Evolutionary conservation across 2,329 filamentous ascomycete species (phyloP), one percentile per base, ranked within the genome.

Genomic region (Cytospora leucostoma): DNA sequence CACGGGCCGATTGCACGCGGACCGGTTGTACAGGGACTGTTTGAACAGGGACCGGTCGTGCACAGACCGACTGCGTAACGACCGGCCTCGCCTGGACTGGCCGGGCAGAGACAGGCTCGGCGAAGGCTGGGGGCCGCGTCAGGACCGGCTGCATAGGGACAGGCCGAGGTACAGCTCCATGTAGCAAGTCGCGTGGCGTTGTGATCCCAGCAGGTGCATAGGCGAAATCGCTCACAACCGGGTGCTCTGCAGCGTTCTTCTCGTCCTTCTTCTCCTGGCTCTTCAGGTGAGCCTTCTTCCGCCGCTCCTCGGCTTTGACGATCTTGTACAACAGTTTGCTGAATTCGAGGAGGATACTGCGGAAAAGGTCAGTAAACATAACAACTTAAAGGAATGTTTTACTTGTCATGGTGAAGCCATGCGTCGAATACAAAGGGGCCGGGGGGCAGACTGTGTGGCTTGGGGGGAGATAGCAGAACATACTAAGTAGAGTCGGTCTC

Each of bases 321-420:
- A 52, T 34, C 56, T 65, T 63, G 61, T 65, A 65, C 44, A 65
- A 32, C 19, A 65, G 56, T 27, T 38, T 54, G 11, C 56, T 56
- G 37, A 65, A 65, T 2, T 38, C 51, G 32, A 65, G 32, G 21
- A 65, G 44, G 47, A 65, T 55, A 44, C 64, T 65, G 55, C 17
- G 21, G 4, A 15, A 8, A 5, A 21, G 33, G 52, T 64, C 13
- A 64, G 58, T n/a, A 50, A 15, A 2, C 3, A 15, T 47, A 3
- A 47, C n/a, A 3, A 7, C 1, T n/a, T 21, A 4, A n/a, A 21
- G n/a, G 44, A 5, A 11, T 10, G 15, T 15, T 15, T 7, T n/a
- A 17, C 15, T 44, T 15, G 38, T 44, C 11, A 3, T 47, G 44
- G 44, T 21, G 12, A 10, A 47, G 44, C n/a, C 19, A 12, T 10